phyloP scores from a whole-genome alignment of 2,329 filamentous ascomycete genomes.

The Diplocarpon rosae region DNA sequence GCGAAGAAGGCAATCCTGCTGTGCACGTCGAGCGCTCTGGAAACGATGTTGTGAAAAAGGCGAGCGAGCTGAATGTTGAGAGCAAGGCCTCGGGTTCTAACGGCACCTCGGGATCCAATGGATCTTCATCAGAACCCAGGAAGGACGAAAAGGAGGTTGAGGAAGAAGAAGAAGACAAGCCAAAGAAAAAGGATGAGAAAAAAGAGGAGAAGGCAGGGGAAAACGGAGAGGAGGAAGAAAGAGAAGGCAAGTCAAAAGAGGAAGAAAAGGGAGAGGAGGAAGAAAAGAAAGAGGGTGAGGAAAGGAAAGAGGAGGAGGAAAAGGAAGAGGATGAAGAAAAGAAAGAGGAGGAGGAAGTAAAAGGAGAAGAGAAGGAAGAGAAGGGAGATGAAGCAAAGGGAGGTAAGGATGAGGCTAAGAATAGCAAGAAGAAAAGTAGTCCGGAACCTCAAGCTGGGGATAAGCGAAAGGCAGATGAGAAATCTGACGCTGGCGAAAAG shows the following conservation, averaged over 20 bases:
- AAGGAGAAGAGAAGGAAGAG: conserved; percentile 24
- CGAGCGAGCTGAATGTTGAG: conserved; percentile 44
- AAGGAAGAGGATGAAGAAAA: conserved; percentile 21
- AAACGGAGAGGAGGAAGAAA: conserved; percentile 8
- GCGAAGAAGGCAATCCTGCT: conserved; percentile 47
- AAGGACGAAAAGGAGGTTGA: conserved; percentile 21
- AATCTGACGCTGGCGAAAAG: conserved; percentile 10
- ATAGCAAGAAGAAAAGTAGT: neutral
- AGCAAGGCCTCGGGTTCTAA: conserved; percentile 15
- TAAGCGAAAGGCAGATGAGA: conserved; percentile 23
- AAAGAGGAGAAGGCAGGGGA: conserved; percentile 8
- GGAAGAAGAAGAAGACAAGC: conserved; percentile 28
- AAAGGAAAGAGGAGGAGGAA: conserved; percentile 29
- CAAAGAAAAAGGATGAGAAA: conserved; percentile 23
- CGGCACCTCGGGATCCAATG: conserved; percentile 7
- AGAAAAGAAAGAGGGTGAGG: conserved; percentile 26
- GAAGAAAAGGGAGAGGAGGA: conserved; percentile 13
- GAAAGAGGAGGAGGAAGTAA: conserved; percentile 19
- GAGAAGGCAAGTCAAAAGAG: conserved; percentile 25
- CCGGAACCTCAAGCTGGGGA: conserved; percentile 18
- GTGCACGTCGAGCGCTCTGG: conserved; percentile 47
- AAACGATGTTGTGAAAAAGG: conserved; percentile 54
- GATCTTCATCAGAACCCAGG: conserved; percentile 9
- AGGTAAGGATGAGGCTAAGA: conserved; percentile 15
- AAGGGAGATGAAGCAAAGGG: conserved; percentile 30